Evolutionary conservation across 2,329 filamentous ascomycete genomes (phyloP), one percentile per base, ranked within the genome.

Genomic region (Incumbomyces lentus): DNA sequence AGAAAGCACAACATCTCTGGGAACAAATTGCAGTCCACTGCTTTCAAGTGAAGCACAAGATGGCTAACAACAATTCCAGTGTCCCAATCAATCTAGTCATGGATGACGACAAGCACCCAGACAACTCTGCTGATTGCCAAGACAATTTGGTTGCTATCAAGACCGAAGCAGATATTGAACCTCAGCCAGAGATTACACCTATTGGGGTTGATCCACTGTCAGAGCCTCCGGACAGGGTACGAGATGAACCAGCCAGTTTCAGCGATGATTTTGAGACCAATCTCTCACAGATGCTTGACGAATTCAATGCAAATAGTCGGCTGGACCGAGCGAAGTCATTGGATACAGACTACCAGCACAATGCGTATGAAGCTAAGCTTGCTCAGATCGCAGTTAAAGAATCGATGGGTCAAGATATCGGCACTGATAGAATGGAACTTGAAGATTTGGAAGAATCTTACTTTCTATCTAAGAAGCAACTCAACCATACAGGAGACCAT

Each of bases 261-360:
- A 18, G 18, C 7, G 40, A n/a, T 4, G 40, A 44, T 37, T 18
- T 44, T 10, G 18, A 45, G 13, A 30, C 29, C 10, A 13, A 37
- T 14, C 17, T 37, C 6, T 16, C 13, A 6, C 8, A 7, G 4
- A 37, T 45, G 34, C 34, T 45, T 2, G n/a, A 38, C 6, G 34
- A 32, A 30, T 45, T 29, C 42, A 37, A 45, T n/a, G 34, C 17
- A 7, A 45, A 45, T 18, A 14, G n/a, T n/a, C 17, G 17, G 10
- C n/a, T n/a, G 6, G 34, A 29, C 19, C 14, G n/a, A 18, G 33
- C 34, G 14, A 17, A 16, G 6, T 37, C 33, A 14, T 16, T 22
- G 6, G 33, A 37, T 30, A 30, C 36, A 22, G 42, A 45, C n/a
- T 45, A 38, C n/a, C 6, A 45, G 12, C 18, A 26, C 13, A 19